Conservation (phyloP, 2,329 filamentous ascomycete species). For the Neurospora sp. region DNA sequence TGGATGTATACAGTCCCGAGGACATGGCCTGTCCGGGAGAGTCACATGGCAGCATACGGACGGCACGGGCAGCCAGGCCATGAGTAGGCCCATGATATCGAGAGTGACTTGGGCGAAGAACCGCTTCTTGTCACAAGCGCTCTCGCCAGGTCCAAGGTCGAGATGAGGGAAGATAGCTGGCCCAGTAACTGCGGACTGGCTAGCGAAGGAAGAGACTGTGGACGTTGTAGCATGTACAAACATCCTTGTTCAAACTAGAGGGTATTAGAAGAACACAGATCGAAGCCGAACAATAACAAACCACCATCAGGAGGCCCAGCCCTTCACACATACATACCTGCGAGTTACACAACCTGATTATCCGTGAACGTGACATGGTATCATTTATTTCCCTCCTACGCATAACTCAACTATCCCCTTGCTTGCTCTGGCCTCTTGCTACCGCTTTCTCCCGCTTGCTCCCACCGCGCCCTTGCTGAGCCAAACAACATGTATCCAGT, state of each 20-base stretch:
- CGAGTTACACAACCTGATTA: background rate
- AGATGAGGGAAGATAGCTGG: rapidly evolving
- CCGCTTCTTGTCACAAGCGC: too few species aligned
- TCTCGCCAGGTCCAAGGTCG: background rate
- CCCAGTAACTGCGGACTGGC: background rate
- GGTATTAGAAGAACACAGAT: background rate
- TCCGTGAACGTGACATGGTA: background rate
- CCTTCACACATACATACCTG: background rate
- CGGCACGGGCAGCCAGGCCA: background rate
- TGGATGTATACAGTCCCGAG: background rate
- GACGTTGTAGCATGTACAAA: background rate
- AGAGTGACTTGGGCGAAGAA: too few species aligned
- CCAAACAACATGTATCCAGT: too few species aligned
- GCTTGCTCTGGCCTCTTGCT: background rate
- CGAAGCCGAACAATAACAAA: background rate
- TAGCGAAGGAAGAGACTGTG: background rate
- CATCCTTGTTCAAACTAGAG: background rate
- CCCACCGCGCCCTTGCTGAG: too few species aligned
- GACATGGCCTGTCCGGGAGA: rapidly evolving
- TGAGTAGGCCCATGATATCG: background rate
- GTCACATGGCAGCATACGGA: background rate
- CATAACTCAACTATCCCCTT: background rate
- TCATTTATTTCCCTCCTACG: background rate
- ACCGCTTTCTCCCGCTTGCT: background rate
- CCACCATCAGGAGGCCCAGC: background rate